These are phyloP conservation scores for Ehretia macrophylla DNA, from an alignment of 257 asterid species.

Conservation along the genomic window DNA sequence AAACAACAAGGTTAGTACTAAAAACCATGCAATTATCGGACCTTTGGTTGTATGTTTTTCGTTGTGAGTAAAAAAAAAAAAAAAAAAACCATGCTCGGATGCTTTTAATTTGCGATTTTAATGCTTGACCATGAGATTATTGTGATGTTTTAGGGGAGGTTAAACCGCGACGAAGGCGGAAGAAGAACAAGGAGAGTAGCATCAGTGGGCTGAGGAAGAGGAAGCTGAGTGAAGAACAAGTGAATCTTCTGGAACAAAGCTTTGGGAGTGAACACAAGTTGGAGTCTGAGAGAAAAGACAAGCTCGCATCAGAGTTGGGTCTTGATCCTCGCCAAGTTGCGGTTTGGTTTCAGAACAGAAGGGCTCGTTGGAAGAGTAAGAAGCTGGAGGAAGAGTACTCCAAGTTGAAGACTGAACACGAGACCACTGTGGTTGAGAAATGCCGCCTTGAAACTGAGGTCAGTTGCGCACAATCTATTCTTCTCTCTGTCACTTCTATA, in stretches of 20 bases:
- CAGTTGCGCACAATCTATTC: background rate
- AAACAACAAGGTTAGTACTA: constrained; percentile 30
- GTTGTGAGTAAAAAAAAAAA: no score
- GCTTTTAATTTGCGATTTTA: background rate
- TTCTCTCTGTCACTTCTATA: background rate
- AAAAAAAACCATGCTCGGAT: background rate
- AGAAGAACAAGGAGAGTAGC: constrained; percentile 30
- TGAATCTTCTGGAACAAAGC: constrained; percentile 45
- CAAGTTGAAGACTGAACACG: constrained; percentile 47
- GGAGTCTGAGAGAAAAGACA: constrained; percentile 86
- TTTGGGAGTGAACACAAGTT: constrained; percentile 70
- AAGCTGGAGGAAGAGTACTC: constrained; percentile 80
- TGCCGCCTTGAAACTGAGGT: constrained; percentile 78
- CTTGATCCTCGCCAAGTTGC: constrained; percentile 92
- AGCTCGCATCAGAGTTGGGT: constrained; percentile 76
- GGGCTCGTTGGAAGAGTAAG: constrained; percentile 89
- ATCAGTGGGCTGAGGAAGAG: constrained; percentile 53
- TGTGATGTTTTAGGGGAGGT: constrained; percentile 17
- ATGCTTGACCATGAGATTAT: background rate
- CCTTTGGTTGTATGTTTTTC: no score
- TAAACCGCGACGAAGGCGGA: constrained; percentile 29
- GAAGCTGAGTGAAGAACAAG: constrained; percentile 75
- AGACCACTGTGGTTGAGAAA: constrained; percentile 48
- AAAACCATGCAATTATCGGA: no score
- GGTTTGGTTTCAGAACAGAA: constrained; percentile 89